A percentile compares a stretch with the other conserved stretches of the same genome.
These are phyloP conservation scores for Candida sp. DNA, from an alignment of 1,139 yeast genomes.

Conservation along the genomic window DNA sequence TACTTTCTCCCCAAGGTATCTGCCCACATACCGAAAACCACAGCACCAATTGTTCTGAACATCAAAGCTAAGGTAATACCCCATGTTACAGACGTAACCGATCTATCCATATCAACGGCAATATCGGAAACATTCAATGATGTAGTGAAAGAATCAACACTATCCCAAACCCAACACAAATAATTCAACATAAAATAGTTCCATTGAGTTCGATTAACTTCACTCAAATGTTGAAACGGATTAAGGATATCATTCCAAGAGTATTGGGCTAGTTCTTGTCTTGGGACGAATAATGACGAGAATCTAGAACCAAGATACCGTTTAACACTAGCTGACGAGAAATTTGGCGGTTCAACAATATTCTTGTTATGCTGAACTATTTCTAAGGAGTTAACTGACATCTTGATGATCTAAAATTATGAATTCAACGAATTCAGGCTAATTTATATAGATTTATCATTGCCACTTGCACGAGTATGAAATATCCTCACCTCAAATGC, in stretches of 20 bases:
- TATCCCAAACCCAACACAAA: conserved; percentile 43
- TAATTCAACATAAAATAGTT: conserved; percentile 30
- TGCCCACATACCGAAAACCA: conserved; percentile 34
- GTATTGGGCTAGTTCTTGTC: conserved; percentile 24
- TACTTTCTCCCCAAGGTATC: conserved; percentile 37
- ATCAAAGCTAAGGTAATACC: conserved; percentile 43
- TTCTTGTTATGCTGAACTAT: conserved; percentile 35
- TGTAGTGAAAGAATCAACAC: conserved; percentile 37
- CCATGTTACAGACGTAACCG: conserved; percentile 34
- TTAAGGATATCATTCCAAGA: conserved; percentile 27
- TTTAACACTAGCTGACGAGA: conserved; percentile 20
- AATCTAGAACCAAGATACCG: conserved; percentile 27
- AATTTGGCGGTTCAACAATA: conserved; percentile 29
- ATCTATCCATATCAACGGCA: conserved; percentile 22
- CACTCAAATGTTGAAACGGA: conserved; percentile 30
- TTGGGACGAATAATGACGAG: conserved; percentile 28
- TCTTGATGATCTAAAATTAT: too few relatives aligned
- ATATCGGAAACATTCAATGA: conserved; percentile 30
- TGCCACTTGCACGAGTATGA: too few relatives aligned
- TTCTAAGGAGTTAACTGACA: too few relatives aligned
- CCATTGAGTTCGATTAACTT: conserved; percentile 32
- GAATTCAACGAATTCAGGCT: too few relatives aligned
- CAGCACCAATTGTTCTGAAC: conserved; percentile 43
- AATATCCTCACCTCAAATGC: too few relatives aligned
- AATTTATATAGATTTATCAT: too few relatives aligned